Percentiles rank a stretch among this genome's conserved stretches.
phyloP scores from a whole-genome alignment of 805 yeast species.

The Candida rishiriensis region DNA sequence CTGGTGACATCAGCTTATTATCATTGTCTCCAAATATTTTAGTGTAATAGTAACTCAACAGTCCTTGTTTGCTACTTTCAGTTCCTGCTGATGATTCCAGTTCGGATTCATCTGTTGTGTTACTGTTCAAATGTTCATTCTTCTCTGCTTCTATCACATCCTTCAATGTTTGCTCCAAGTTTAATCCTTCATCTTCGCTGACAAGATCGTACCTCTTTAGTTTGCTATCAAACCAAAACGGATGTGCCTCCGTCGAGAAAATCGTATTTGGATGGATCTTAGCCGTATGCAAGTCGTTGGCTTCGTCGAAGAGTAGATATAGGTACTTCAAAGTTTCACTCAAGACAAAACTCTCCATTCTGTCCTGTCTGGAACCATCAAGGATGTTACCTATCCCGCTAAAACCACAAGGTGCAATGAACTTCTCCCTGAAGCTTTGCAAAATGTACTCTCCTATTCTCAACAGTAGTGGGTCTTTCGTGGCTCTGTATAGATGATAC shows the following conservation, averaged over 20 bases:
- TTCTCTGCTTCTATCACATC: no score
- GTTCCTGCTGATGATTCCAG: no score
- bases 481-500: constrained; percentile 76
- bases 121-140: no score
- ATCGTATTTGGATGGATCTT: constrained; percentile 32
- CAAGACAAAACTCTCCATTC: constrained; percentile 90
- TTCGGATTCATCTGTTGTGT: no score
- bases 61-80: not conserved
- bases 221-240: constrained; percentile 61
- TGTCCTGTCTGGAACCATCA: constrained; percentile 58
- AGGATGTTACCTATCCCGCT: constrained; percentile 69
- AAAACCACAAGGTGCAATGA: constrained; percentile 70
- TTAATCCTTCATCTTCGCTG: constrained; percentile 18
- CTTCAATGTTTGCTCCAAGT: no score
- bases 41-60: not conserved
- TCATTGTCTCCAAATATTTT: not conserved
- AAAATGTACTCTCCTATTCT: constrained; percentile 68
- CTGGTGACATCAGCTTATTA: not conserved
- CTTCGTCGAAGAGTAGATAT: constrained; percentile 71
- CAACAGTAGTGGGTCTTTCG: constrained; percentile 78
- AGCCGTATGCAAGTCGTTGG: constrained; percentile 43
- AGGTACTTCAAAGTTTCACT: constrained; percentile 85
- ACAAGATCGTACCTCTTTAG: constrained; percentile 20
- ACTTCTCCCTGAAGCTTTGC: constrained; percentile 46
- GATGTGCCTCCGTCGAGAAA: constrained; percentile 91